Base-by-base conservation (phyloP, 768 basidiomycete species). In the Boletus bicolor region DNA sequence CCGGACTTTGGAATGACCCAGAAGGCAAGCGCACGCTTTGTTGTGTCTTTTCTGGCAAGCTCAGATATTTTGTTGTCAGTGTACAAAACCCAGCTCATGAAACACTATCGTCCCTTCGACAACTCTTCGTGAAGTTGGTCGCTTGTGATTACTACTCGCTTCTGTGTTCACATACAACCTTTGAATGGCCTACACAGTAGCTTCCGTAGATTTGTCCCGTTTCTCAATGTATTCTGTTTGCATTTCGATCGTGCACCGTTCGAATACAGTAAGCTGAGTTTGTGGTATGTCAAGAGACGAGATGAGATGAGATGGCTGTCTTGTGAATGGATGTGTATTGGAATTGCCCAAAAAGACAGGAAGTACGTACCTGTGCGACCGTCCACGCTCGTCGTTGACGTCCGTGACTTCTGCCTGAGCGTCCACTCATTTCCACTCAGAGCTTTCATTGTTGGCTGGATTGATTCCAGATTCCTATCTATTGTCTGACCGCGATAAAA, bases 1-100 rank as follows among this genome's bases (percentile, higher is more conserved):
- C 93, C 4, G 78, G 79, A 17, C 74, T 93, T 21, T 96, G 93
- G 93, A 80, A 77, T 58, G 78, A 80, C 37, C 79, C 84, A n/a
- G 82, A 82, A 58, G 83, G 89, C 86, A 66, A 41, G 79, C 60
- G 35, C 19, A 5, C 6, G 7, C 1, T 17, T 26, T 47, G 7
- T 41, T 32, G 38, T 34, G 24, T 30, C n/a, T 36, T 19, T 10
- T 24, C 8, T 14, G 12, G 36, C 11, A 2, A 14, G 10, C 57
- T 55, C 38, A 47, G 2, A 5, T 36, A 49, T 30, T 3, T n/a
- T 4, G 26, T 51, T 1, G 17, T 47, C 63, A 91, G 89, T 76
- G n/a, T 91, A 85, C 75, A 91, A 87, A 66, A 69, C 64, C 1
- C 86, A 90, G 63, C 73, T 91, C 38, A 78, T 86, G 80, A 86